Percentiles rank a stretch among this genome's conserved stretches.
Evolutionary conservation across 1,284 basidiomycete species (phyloP).

Genomic region (Heterobasidion occidentale): DNA sequence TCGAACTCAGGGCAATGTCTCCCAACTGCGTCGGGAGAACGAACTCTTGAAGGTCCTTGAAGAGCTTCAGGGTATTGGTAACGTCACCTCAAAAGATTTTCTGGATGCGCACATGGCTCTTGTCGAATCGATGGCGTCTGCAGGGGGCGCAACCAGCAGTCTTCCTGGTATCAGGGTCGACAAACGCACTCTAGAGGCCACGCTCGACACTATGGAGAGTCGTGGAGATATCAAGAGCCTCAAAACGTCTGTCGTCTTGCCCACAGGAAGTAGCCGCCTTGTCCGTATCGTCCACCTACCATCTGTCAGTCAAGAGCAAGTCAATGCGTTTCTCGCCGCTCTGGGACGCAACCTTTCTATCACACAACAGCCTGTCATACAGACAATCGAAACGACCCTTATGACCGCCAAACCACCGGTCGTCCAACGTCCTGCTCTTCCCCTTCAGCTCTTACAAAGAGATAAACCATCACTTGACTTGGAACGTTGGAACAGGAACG

Average conservation of each 20-base stretch:
- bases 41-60: conserved; percentile 61
- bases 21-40: conserved; percentile 68
- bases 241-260: conserved; percentile 45
- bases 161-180: conserved; percentile 63
- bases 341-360: conserved; percentile 31
- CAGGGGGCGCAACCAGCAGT: conserved; percentile 59
- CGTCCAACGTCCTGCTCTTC: conserved; percentile 21
- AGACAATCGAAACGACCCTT: conserved; percentile 32
- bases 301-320: conserved; percentile 35
- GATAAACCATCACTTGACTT: conserved; percentile 21
- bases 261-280: conserved; percentile 44
- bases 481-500: conserved; percentile 25
- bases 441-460: conserved; percentile 32
- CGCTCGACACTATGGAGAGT: conserved; percentile 52
- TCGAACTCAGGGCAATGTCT: conserved; percentile 53
- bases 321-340: conserved; percentile 46
- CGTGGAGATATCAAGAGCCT: conserved; percentile 59
- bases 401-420: conserved; percentile 11
- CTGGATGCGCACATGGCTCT: conserved; percentile 55
- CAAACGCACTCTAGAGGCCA: conserved; percentile 57
- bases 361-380: conserved; percentile 22
- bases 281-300: conserved; percentile 58
- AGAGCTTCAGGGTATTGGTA: conserved; percentile 54
- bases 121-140: conserved; percentile 42
- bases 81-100: conserved; percentile 60